These are phyloP conservation scores for Penicillium sclerotiorum DNA, from an alignment of 2,329 filamentous ascomycete species.

Conservation along the genomic window DNA sequence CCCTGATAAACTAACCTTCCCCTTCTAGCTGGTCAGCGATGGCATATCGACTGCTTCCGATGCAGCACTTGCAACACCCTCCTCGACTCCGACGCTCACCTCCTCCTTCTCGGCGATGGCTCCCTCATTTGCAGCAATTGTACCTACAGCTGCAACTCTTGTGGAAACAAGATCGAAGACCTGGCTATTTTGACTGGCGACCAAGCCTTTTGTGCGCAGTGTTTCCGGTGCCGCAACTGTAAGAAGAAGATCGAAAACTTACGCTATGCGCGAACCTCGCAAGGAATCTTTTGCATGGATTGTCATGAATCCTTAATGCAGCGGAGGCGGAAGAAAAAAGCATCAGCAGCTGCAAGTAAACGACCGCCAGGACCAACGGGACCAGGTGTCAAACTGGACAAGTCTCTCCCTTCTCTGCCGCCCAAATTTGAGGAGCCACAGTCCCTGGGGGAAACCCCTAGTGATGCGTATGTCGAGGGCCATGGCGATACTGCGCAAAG, in stretches of 20 bases:
- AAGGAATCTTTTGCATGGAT: constrained; percentile 99
- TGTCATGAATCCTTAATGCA: constrained; percentile 98
- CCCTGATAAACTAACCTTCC: too few species aligned
- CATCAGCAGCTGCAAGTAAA: constrained; percentile 57
- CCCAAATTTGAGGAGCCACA: constrained; percentile 69
- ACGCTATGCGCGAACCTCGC: constrained; percentile 93
- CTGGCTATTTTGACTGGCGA: constrained; percentile 96
- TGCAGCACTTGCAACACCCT: constrained; percentile 95
- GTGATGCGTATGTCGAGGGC: constrained; percentile 64
- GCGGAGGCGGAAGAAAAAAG: constrained; percentile 76
- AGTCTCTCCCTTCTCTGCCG: constrained; percentile 88
- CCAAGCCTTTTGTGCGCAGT: constrained; percentile 95
- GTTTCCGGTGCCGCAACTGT: constrained; percentile 96
- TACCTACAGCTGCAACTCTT: constrained; percentile 97
- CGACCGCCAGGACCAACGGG: constrained; percentile 50
- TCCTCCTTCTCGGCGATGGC: constrained; percentile 93
- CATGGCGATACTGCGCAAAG: constrained; percentile 31
- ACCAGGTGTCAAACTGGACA: constrained; percentile 70
- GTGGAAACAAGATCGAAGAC: constrained; percentile 97
- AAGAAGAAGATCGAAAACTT: constrained; percentile 99
- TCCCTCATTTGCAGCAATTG: constrained; percentile 99
- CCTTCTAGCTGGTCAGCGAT: constrained; percentile 81
- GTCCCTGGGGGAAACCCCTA: constrained; percentile 59
- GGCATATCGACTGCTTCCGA: constrained; percentile 98
- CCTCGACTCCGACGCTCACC: constrained; percentile 96